Evolutionary conservation across 2,329 filamentous ascomycete genomes (phyloP), one percentile per base, ranked within the genome.

Genomic region (Ceratocystis smalleyi): DNA sequence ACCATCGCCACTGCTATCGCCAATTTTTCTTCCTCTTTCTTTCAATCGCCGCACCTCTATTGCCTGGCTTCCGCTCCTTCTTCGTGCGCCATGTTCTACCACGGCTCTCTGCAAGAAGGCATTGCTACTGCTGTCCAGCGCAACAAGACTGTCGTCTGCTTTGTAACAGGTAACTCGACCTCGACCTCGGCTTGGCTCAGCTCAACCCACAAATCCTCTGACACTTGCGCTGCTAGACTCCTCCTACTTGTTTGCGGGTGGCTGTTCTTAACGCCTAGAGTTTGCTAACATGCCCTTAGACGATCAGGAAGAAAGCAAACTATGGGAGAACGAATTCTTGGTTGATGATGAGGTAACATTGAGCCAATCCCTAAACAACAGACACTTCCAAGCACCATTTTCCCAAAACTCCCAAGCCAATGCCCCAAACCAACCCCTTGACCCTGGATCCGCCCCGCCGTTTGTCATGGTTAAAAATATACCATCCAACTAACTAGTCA

Each of bases 141-240:
- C 72, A 78, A 83, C 66, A 95, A 92, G 74, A 79, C 87, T 19
- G 88, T 96, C 0, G 81, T 88, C 35, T 95, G 90, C 75, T 95
- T 96, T 74, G 86, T 96, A 40, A 83, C 84, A 71, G 86, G 89
- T 90, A 74, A 68, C 77, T 69, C 68, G 64, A 15, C 40, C 77
- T 69, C 68, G 64, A 15, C 40, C 43, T 17, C 57, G 10, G 43
- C 27, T 27, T 27, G 27, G 27, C 5, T 27, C 27, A 27, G 2
- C n/a, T 30, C 24, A 5, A 19, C 24, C 27, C 5, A 19, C 22
- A 35, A 35, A 57, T 30, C 19, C 19, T 60, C 35, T 40, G 35
- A 15, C 60, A 24, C 12, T 54, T 27, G 27, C 27, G 27, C 27
- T 27, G 27, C 27, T 27, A 27, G 27, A 27, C 27, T 27, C 27